phyloP scores from a whole-genome alignment of 805 yeast genomes.

The Blastobotrys robertii region DNA sequence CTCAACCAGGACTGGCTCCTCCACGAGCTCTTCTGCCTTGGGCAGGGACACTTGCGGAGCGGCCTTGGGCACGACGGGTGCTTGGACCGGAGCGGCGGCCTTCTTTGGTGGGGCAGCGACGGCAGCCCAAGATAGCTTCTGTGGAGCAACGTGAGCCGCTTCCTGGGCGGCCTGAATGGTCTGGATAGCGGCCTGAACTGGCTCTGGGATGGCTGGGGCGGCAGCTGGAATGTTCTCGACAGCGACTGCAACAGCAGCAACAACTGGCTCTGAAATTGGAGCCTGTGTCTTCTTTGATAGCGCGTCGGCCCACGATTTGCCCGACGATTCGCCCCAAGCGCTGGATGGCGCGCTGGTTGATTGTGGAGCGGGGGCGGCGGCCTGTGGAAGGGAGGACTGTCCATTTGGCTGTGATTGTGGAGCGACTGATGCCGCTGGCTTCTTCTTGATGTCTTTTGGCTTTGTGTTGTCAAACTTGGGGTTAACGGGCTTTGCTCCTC shows the following conservation, averaged over 20 bases:
- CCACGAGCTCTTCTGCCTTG: background rate
- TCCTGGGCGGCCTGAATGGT: constrained; percentile 4
- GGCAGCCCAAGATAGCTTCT: constrained; percentile 56
- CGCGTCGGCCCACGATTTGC: constrained; percentile 32
- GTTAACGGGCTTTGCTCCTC: constrained; percentile 12
- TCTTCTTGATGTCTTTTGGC: background rate
- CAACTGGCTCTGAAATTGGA: constrained; percentile 10
- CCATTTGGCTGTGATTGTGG: constrained; percentile 1
- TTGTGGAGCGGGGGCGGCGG: constrained; percentile 13
- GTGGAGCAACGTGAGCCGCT: constrained; percentile 10
- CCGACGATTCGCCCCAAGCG: constrained; percentile 10
- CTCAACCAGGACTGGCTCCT: background rate
- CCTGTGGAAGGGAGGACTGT: constrained; percentile 17
- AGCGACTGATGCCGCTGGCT: constrained; percentile 8
- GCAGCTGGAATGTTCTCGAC: background rate
- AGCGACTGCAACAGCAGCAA: constrained; percentile 3
- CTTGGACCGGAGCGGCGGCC: constrained; percentile 11
- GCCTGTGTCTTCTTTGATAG: constrained; percentile 21
- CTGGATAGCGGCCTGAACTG: constrained; percentile 2
- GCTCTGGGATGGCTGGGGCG: background rate
- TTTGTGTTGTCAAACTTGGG: constrained; percentile 11
- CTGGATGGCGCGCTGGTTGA: constrained; percentile 23
- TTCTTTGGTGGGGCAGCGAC: constrained; percentile 43
- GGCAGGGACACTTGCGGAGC: constrained; percentile 2
- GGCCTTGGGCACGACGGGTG: constrained; percentile 1